These are phyloP conservation scores for Rhinocladiella mackenziei DNA, from an alignment of 2,329 filamentous ascomycete genomes.

Conservation along the genomic window DNA sequence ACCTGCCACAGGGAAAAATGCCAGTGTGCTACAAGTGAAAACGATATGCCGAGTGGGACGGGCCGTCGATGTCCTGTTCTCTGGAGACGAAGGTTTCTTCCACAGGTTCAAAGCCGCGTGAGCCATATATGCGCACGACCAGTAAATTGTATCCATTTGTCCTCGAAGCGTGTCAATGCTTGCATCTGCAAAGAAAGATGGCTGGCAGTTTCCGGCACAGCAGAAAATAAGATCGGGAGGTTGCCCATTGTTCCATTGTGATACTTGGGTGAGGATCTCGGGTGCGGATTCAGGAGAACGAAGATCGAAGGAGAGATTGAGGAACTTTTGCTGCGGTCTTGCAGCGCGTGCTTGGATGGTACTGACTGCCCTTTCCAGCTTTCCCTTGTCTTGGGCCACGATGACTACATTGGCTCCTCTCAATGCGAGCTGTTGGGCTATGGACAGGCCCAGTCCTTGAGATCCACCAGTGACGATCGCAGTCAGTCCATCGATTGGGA, in stretches of 20 bases:
- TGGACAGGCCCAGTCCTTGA: slow-evolving; percentile 81
- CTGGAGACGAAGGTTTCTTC: slow-evolving; percentile 48
- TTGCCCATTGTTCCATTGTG: slow-evolving; percentile 69
- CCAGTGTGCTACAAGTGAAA: slow-evolving; percentile 74
- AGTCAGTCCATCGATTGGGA: slow-evolving; percentile 83
- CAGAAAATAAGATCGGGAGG: slow-evolving; percentile 88
- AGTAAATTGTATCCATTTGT: slow-evolving; percentile 94
- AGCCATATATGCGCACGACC: slow-evolving; percentile 78
- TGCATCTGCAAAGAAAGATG: slow-evolving; percentile 73
- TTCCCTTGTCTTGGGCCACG: slow-evolving; percentile 70
- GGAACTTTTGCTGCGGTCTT: slow-evolving; percentile 70
- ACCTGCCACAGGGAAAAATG: slow-evolving; percentile 72
- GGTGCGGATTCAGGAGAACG: slow-evolving; percentile 65
- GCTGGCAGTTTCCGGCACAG: slow-evolving; percentile 70
- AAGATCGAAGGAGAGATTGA: slow-evolving; percentile 79
- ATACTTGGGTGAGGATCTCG: slow-evolving; percentile 66
- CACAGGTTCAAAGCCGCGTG: slow-evolving; percentile 73
- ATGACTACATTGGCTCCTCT: slow-evolving; percentile 86
- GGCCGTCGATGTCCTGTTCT: slow-evolving; percentile 32
- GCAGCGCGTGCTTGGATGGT: slow-evolving; percentile 59
- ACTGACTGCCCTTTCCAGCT: slow-evolving; percentile 67
- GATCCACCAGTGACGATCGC: slow-evolving; percentile 86
- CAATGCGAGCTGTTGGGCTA: slow-evolving; percentile 67
- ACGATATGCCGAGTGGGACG: slow-evolving; percentile 68
- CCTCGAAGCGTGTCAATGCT: slow-evolving; percentile 61